These are phyloP conservation scores for Phoma sp. DNA, from an alignment of 2,329 filamentous ascomycete genomes.

Conservation along the genomic window DNA sequence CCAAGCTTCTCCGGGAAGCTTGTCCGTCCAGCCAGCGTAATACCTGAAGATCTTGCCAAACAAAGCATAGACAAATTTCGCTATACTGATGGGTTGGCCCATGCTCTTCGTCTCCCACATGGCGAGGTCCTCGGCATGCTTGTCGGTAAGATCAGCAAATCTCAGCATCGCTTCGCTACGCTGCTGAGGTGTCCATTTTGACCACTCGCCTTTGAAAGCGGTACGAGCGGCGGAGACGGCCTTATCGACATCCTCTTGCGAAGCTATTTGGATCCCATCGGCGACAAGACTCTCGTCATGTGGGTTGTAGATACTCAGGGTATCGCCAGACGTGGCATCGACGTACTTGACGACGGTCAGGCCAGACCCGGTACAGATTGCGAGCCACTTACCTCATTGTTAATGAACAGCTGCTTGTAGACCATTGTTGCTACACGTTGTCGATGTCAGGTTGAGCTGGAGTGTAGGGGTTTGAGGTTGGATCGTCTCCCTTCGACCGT, in stretches of 20 bases:
- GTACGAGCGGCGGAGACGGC: slow-evolving; percentile 33
- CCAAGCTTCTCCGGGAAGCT: slow-evolving; percentile 24
- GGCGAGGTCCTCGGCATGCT: slow-evolving; percentile 20
- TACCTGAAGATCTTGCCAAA: slow-evolving; percentile 25
- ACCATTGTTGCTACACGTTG: slow-evolving; percentile 15
- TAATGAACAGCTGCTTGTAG: slow-evolving; percentile 33
- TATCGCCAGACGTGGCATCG: slow-evolving; percentile 29
- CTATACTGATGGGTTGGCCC: slow-evolving; percentile 20
- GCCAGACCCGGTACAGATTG: background rate
- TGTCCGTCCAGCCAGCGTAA: slow-evolving; percentile 33
- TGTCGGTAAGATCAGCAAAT: slow-evolving; percentile 34
- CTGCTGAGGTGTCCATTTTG: slow-evolving; percentile 25
- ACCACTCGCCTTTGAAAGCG: slow-evolving; percentile 33
- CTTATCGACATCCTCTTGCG: slow-evolving; percentile 32
- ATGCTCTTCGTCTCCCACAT: slow-evolving; percentile 25
- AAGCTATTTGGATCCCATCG: slow-evolving; percentile 31
- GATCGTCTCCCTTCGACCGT: background rate
- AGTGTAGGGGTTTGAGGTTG: background rate
- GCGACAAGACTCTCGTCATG: slow-evolving; percentile 32
- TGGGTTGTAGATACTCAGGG: slow-evolving; percentile 32
- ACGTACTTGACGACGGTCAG: slow-evolving; percentile 23
- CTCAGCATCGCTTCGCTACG: slow-evolving; percentile 32
- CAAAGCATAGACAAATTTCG: slow-evolving; percentile 14
- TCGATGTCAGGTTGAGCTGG: background rate
- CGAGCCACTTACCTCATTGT: slow-evolving; percentile 31